phyloP scores from a whole-genome alignment of 163 green algal genomes.

The Chlorella variabilis region DNA sequence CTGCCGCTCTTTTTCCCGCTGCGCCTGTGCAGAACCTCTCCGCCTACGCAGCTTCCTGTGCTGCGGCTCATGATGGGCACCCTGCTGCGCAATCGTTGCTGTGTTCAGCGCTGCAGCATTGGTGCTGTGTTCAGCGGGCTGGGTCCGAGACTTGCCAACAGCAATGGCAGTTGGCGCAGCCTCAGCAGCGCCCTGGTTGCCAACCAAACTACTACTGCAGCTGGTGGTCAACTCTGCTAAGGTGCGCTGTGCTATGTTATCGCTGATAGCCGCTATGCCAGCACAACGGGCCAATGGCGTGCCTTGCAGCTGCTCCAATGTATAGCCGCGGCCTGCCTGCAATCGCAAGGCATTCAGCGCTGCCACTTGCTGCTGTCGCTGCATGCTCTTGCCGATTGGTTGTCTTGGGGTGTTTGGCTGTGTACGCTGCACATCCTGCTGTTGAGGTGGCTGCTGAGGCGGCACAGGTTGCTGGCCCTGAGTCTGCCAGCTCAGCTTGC shows the following conservation, averaged over 20 bases:
- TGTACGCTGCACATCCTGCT: neutral
- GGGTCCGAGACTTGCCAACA: neutral
- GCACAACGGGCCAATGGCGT: neutral
- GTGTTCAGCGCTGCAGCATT: neutral
- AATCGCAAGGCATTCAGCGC: constrained; percentile 20
- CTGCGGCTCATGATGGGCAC: neutral
- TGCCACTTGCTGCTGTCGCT: constrained; percentile 21
- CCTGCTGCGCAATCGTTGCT: neutral
- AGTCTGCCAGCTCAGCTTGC: constrained; percentile 2
- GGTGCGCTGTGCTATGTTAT: neutral
- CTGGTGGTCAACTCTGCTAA: neutral
- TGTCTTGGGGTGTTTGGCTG: neutral
- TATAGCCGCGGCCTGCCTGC: constrained; percentile 23
- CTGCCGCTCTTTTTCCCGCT: neutral
- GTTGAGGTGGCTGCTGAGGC: neutral
- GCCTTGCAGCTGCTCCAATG: too few relatives aligned
- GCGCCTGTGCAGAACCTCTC: neutral
- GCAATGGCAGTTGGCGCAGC: neutral
- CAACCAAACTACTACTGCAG: neutral
- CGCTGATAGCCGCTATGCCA: neutral
- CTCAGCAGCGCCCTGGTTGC: neutral
- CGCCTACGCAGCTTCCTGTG: neutral
- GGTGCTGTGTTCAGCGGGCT: too few relatives aligned
- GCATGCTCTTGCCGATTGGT: neutral
- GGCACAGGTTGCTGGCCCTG: neutral